phyloP scores from a whole-genome alignment of 1,139 yeast species.

The Saccharomyces hybrid region DNA sequence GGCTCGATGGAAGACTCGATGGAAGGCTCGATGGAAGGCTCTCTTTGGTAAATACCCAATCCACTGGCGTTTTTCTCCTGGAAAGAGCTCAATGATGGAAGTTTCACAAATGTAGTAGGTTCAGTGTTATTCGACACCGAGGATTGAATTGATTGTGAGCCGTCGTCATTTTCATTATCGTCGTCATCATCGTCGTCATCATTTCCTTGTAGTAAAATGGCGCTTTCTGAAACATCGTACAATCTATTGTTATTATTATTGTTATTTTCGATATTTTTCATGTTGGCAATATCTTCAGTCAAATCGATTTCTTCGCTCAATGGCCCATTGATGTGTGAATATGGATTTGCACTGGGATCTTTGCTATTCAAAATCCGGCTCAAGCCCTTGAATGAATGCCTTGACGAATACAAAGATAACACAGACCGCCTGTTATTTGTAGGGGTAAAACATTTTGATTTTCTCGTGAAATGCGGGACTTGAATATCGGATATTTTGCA shows the following conservation, averaged over 20 bases:
- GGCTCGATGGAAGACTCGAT: too few species aligned
- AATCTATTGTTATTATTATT: too few species aligned
- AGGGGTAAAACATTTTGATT: constrained; percentile 52
- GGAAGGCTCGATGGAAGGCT: background rate
- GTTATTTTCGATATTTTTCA: too few species aligned
- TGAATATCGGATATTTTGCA: constrained; percentile 48
- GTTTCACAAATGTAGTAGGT: background rate
- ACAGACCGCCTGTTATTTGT: constrained; percentile 63
- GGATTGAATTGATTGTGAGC: background rate
- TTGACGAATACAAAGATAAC: constrained; percentile 50
- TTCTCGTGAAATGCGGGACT: constrained; percentile 63
- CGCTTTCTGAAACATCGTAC: too few species aligned
- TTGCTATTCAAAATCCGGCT: constrained; percentile 41
- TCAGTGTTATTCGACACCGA: background rate
- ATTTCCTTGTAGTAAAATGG: too few species aligned
- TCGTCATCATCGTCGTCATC: too few species aligned
- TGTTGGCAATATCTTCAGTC: too few species aligned
- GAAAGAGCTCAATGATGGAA: background rate
- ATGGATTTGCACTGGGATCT: background rate
- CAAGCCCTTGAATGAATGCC: constrained; percentile 31
- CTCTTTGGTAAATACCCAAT: background rate
- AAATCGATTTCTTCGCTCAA: too few species aligned
- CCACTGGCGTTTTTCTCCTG: background rate
- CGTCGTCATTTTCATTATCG: too few species aligned
- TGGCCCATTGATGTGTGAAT: too few species aligned